Evolutionary conservation across 257 asterid species (phyloP), one percentile per base, ranked within the genome.

Genomic region (Nicotiana paniculata): DNA sequence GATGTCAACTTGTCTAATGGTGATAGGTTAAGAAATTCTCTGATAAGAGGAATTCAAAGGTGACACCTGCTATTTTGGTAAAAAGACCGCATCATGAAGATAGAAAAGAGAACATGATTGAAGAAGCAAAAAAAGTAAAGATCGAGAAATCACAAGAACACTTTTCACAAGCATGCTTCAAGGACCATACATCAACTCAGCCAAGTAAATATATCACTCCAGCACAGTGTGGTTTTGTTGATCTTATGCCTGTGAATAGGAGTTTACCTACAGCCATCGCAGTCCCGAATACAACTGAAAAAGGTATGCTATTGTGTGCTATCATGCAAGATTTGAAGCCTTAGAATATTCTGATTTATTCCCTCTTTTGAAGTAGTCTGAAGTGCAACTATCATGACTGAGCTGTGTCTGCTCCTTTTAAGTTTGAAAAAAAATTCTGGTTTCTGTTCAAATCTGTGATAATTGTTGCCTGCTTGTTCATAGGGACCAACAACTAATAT

Each of bases 21-120:
- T 79, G 82, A 69, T 37, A 83, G 93, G 89, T 77, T 39, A 83
- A 86, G 77, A 90, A 84, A 81, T 79, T 78, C 72, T 82, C 88
- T 62, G 86, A 48, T 55, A 88, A 81, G 83, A 92, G 88, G 72
- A 88, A 81, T 55, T 87, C 89, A 54, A 95, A 88, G 88, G 86
- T 77, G 72, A 85, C 63, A 43, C 83, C 90, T 85, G 89, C 88
- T 81, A 67, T 84, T 82, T 80, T 80, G 81, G 89, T 80, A 72
- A 84, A 85, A 79, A 82, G 67, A 68, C 76, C 85, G 30, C 84
- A 77, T 87, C 85, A 85, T 86, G 83, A 77, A 66, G 90, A 68
- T 82, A 82, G 75, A 53, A 86, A 86, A 37, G 89, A 83, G 76
- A 75, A 43, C 37, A 16, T 17, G 55, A 77, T 46, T 84, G 90